phyloP scores from a whole-genome alignment of 768 basidiomycete species.

The Porpolomopsis calyptriformis region DNA sequence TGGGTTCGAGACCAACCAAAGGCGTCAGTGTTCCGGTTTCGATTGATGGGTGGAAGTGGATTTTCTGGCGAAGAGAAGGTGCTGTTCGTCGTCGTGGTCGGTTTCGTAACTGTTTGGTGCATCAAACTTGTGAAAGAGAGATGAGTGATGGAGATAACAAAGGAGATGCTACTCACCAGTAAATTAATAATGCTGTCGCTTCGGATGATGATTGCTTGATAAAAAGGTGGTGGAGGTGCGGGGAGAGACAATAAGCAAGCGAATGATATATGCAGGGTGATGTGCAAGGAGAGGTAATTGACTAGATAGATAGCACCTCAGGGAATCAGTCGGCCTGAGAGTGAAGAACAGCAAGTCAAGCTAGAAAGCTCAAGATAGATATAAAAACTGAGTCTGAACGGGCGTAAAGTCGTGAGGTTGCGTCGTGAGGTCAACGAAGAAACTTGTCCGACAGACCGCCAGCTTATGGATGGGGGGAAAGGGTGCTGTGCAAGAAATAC shows the following conservation, averaged over 20 bases:
- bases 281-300: conserved; percentile 5
- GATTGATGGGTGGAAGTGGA: conserved; percentile 25
- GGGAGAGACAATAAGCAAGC: conserved; percentile 15
- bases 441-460: conserved; percentile 4
- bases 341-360: conserved; percentile 4
- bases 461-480: conserved; percentile 13
- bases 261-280: conserved; percentile 13
- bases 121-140: conserved; percentile 37
- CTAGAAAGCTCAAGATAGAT: conserved; percentile 31
- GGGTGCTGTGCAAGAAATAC: conserved; percentile 21
- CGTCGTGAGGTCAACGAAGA: conserved; percentile 29
- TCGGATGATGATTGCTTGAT: conserved; percentile 20
- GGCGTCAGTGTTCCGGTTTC: conserved; percentile 25
- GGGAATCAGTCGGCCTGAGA: neutral
- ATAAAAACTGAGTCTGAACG: conserved; percentile 44
- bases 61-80: conserved; percentile 21
- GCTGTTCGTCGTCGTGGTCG: conserved; percentile 32
- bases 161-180: conserved; percentile 26
- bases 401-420: conserved; percentile 44
- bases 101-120: conserved; percentile 56
- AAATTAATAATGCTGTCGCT: conserved; percentile 29
- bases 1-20: conserved; percentile 41
- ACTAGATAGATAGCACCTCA: conserved; percentile 15
- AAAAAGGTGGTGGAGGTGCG: conserved; percentile 15
- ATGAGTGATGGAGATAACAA: conserved; percentile 14